phyloP scores from a whole-genome alignment of 371 early-diverging fungal species.

The Conidiobolus coronatus region DNA sequence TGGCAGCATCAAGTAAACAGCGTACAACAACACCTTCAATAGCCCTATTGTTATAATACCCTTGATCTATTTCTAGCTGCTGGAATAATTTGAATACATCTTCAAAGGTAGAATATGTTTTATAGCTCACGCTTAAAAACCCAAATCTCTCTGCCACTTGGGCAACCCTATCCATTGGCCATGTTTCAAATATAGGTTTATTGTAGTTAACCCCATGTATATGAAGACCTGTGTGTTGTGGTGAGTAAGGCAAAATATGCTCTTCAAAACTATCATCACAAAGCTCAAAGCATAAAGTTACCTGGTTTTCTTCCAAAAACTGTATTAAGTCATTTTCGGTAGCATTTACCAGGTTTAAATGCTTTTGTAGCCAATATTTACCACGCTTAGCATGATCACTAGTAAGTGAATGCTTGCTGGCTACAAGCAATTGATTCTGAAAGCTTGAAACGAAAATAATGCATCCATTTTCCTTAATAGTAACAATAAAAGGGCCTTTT shows the following conservation, averaged over 20 bases:
- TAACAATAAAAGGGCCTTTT: slow-evolving; percentile 68
- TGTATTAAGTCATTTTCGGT: slow-evolving; percentile 37
- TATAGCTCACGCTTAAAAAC: slow-evolving; percentile 24
- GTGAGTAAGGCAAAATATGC: slow-evolving; percentile 68
- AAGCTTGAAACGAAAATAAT: slow-evolving; percentile 54
- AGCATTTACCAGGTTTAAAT: slow-evolving; percentile 24
- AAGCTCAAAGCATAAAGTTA: slow-evolving; percentile 74
- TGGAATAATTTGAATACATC: slow-evolving; percentile 44
- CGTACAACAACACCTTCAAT: slow-evolving; percentile 88
- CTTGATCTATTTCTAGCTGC: slow-evolving; percentile 16
- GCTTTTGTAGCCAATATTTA: slow-evolving; percentile 48
- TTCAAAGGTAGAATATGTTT: slow-evolving; percentile 11
- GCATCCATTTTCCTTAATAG: slow-evolving; percentile 90
- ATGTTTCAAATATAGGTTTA: slow-evolving; percentile 35
- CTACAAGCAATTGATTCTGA: slow-evolving; percentile 32
- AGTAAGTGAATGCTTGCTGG: slow-evolving; percentile 66
- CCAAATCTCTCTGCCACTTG: slow-evolving; percentile 52
- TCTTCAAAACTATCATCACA: slow-evolving; percentile 91
- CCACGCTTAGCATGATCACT: slow-evolving; percentile 15
- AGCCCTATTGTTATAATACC: slow-evolving; percentile 31
- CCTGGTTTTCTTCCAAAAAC: slow-evolving; percentile 38
- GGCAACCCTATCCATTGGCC: slow-evolving; percentile 30
- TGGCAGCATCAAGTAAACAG: slow-evolving; percentile 9
- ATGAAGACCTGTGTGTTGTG: slow-evolving; percentile 57
- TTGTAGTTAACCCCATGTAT: slow-evolving; percentile 84